These are phyloP conservation scores for Phylloporus sp. DNA, from an alignment of 1,284 basidiomycete species.

Conservation along the genomic window DNA sequence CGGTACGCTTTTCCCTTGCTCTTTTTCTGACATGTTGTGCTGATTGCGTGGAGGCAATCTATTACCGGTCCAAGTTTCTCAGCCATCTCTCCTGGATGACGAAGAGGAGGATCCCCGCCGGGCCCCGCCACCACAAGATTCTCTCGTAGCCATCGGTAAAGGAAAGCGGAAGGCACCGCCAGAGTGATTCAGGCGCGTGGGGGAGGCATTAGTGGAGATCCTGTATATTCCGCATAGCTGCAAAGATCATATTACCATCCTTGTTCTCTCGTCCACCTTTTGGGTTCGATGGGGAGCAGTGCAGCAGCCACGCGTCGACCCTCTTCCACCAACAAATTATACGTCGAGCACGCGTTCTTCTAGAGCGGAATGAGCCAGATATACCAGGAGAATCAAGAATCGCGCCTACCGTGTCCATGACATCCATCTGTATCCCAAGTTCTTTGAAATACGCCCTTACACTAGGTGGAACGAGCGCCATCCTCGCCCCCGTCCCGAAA, in stretches of 20 bases:
- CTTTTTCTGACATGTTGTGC: neutral
- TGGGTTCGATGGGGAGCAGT: slow-evolving; percentile 64
- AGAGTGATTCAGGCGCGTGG: slow-evolving; percentile 30
- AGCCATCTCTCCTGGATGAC: slow-evolving; percentile 51
- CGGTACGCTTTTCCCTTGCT: slow-evolving; percentile 50
- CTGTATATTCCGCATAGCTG: slow-evolving; percentile 22
- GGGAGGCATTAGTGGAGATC: slow-evolving; percentile 19
- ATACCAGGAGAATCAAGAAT: neutral
- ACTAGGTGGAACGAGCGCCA: slow-evolving; percentile 74
- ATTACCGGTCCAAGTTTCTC: slow-evolving; percentile 51
- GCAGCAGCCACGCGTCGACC: slow-evolving; percentile 91
- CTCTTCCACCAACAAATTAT: slow-evolving; percentile 92
- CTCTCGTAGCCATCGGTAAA: slow-evolving; percentile 41
- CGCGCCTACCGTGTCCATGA: slow-evolving; percentile 88
- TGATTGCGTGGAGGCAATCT: slow-evolving; percentile 45
- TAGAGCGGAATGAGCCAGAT: slow-evolving; percentile 12
- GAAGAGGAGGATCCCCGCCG: slow-evolving; percentile 51
- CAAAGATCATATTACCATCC: slow-evolving; percentile 17
- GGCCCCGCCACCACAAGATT: slow-evolving; percentile 21
- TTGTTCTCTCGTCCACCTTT: slow-evolving; percentile 25
- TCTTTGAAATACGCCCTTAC: slow-evolving; percentile 76
- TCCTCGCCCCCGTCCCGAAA: slow-evolving; percentile 84
- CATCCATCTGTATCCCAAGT: slow-evolving; percentile 89
- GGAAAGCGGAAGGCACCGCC: slow-evolving; percentile 57
- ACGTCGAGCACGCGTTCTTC: slow-evolving; percentile 90